Evolutionary conservation across 306 rosid species (phyloP).

Genomic region (Prunus fruticosa): DNA sequence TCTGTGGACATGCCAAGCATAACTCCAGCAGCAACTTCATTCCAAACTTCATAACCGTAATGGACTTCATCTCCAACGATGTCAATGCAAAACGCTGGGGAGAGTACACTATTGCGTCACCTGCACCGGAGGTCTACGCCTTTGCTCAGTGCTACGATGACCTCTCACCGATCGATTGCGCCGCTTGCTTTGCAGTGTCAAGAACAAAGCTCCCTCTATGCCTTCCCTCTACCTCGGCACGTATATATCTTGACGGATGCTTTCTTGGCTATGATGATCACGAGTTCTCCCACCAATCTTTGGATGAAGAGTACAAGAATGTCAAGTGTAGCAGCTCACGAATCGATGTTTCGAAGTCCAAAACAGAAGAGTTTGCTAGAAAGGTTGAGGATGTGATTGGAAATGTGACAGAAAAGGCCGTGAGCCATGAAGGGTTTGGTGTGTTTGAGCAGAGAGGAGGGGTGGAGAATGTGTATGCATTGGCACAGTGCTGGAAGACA

Average conservation of each 20-base stretch:
- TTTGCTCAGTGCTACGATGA: constrained; percentile 43
- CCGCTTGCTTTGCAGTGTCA: constrained; percentile 29
- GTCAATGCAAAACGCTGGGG: constrained; percentile 29
- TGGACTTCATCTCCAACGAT: constrained; percentile 26
- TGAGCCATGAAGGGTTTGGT: constrained; percentile 31
- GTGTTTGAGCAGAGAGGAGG: constrained; percentile 27
- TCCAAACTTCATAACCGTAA: constrained; percentile 19
- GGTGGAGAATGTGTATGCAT: constrained; percentile 36
- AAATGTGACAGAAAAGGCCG: constrained; percentile 26
- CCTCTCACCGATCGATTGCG: constrained; percentile 29
- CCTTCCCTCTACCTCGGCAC: constrained; percentile 34
- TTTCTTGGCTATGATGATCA: constrained; percentile 50
- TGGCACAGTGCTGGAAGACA: constrained; percentile 68
- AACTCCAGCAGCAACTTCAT: background rate
- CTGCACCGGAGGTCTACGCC: constrained; percentile 28
- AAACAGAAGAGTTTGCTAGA: constrained; percentile 4
- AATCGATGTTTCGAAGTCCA: background rate
- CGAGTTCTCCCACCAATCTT: constrained; percentile 25
- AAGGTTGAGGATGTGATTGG: constrained; percentile 18
- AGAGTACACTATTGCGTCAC: background rate
- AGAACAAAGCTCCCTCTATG: constrained; percentile 34
- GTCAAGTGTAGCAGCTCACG: constrained; percentile 18
- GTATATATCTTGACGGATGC: constrained; percentile 51
- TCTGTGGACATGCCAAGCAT: constrained; percentile 27
- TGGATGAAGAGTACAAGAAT: constrained; percentile 7